These are phyloP conservation scores for Leccinum aurantiacum DNA, from an alignment of 768 basidiomycete genomes.

Conservation along the genomic window DNA sequence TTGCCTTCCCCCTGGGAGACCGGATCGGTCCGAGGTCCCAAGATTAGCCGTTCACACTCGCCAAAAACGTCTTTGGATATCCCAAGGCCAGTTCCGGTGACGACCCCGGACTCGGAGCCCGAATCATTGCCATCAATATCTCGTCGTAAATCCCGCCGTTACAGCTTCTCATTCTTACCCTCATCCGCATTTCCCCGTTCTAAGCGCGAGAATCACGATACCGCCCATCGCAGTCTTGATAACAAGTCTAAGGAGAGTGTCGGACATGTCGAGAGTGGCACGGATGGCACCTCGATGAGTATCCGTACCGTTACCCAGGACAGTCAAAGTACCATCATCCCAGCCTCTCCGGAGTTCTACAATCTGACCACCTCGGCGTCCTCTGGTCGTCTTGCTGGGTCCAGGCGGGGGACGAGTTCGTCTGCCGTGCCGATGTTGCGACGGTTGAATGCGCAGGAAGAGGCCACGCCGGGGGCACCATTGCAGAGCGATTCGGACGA, in stretches of 20 bases:
- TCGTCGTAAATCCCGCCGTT: constrained; percentile 18
- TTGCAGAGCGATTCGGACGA: constrained; percentile 4
- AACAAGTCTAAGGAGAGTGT: background rate
- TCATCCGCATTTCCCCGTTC: constrained; percentile 18
- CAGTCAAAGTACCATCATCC: constrained; percentile 22
- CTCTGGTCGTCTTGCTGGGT: constrained; percentile 3
- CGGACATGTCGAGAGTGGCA: constrained; percentile 9
- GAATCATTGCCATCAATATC: background rate
- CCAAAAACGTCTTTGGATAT: background rate
- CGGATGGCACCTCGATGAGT: constrained; percentile 23
- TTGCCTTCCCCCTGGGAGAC: background rate
- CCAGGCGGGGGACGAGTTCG: background rate
- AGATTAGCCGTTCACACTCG: background rate
- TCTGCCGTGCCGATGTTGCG: constrained; percentile 22
- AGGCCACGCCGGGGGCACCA: background rate
- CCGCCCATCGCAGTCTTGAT: background rate
- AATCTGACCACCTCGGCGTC: constrained; percentile 13
- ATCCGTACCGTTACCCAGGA: constrained; percentile 21
- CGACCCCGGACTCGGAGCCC: background rate
- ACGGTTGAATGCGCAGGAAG: constrained; percentile 17
- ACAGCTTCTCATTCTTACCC: constrained; percentile 28
- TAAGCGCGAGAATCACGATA: constrained; percentile 21
- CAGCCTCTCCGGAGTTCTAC: background rate
- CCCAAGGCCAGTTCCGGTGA: background rate
- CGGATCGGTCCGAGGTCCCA: background rate